Base-by-base conservation (phyloP, 2,329 filamentous ascomycete genomes). In the Colletotrichum sp. region DNA sequence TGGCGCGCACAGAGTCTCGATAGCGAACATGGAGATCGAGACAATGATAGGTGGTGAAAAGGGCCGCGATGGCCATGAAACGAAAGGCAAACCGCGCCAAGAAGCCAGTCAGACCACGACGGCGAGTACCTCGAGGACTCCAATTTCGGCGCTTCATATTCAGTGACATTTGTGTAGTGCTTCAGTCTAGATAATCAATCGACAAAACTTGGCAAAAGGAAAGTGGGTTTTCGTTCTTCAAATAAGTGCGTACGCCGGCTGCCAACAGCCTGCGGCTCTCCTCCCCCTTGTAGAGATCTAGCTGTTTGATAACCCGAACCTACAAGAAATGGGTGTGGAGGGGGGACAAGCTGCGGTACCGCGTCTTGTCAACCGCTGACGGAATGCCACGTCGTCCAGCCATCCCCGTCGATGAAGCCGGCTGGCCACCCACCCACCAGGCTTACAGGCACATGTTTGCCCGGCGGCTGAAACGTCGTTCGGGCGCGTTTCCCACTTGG, bases 11-110 rank as follows among this genome's bases (percentile, higher is more conserved):
- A 12, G 66, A 63, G 12, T 69, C 62, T 16, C 77, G 68, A 8
- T 77, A 78, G 4, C 44, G 72, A 7, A 76, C 16, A 24, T 78
- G 72, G 5, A 78, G 49, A 32, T 71, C 72, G 12, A 72, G 9
- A 21, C 75, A 63, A 26, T 78, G 77, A 26, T 68, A 73, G 9
- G 52, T 57, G 21, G 28, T 68, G 34, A 77, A 57, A 21, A 76
- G 15, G 36, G 69, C 64, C 10, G 62, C 52, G 34, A 77, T 34
- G 16, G 52, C 70, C 3, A 78, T 28, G 18, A 73, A 13, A n/a
- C 69, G 72, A 10, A 76, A 15, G 18, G 39, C 49, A 34, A 76
- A 28, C 28, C 77, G 55, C 3, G 69, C 64, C 9, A 64, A n/a
- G 24, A 71, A 64, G 12, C 34, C 57, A 67, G 36, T 49, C 1